Base-by-base conservation (phyloP, 192 early-diverging fungal species). In the Blastocladiella britannica region DNA sequence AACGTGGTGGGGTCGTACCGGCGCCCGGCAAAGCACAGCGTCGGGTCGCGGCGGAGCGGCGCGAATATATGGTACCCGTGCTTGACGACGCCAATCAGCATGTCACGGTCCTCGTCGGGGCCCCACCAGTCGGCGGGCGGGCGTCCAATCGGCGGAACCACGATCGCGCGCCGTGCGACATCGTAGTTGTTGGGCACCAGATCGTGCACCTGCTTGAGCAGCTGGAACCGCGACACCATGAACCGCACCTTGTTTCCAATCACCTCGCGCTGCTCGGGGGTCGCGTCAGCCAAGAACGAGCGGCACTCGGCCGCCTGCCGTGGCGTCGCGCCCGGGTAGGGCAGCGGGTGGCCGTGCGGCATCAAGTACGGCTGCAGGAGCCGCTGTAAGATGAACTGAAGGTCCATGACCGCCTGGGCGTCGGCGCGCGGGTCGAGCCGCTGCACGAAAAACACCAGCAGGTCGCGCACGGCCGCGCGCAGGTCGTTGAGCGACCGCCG, bases 201-300 rank as follows among this genome's bases (percentile, higher is more conserved):
- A 64, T 77, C 70, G 53, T 82, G 78, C 54, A 90, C 81, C 5
- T 72, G 70, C 63, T 85, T 77, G 62, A 90, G 71, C 77, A 90
- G 71, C 57, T 82, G 78, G 20, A 90, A 70, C 28, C 87, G 70
- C 1, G 75, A 65, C 7, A 90, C 65, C 28, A 90, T 65, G 56
- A 87, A 88, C 31, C 74, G 66, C 12, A 75, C 72, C 56, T 84
- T 87, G 29, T 76, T 78, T 23, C 71, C 71, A 30, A 88, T 61
- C 65, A 85, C 82, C 20, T 90, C 84, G 26, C 71, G 64, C 55
- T 88, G 86, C 18, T 90, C 87, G 15, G 67, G 71, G 15, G 77
- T 72, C 2, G 86, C 82, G 29, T 88, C 79, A 1, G 80, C 28
- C 25, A 88, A 60, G 61, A 84, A 83, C n/a, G 79, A 81, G 47